These are phyloP conservation scores for Fusarium sp. DNA, from an alignment of 2,329 filamentous ascomycete genomes.

Conservation along the genomic window DNA sequence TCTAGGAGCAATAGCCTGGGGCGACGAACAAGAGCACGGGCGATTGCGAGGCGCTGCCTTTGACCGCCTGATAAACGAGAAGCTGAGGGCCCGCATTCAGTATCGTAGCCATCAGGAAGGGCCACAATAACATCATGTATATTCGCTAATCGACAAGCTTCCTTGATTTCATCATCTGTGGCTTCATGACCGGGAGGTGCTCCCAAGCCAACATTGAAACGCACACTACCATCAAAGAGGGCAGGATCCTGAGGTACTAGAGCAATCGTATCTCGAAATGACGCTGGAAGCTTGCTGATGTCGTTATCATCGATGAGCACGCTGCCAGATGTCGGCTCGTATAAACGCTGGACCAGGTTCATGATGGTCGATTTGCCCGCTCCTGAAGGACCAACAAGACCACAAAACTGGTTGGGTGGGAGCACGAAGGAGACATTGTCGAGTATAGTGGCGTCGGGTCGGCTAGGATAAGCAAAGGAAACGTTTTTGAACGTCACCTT, in stretches of 20 bases:
- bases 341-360: conserved; percentile 60
- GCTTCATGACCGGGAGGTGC: conserved; percentile 62
- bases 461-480: conserved; percentile 70
- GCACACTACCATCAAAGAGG: conserved; percentile 64
- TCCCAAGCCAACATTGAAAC: conserved; percentile 64
- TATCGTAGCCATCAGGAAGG: conserved; percentile 72
- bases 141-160: conserved; percentile 71
- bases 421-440: conserved; percentile 63
- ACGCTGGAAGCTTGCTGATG: conserved; percentile 49
- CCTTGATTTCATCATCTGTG: conserved; percentile 67
- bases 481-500: conserved; percentile 65
- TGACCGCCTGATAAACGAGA: conserved; percentile 80
- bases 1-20: conserved; percentile 77
- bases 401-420: conserved; percentile 66
- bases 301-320: conserved; percentile 55
- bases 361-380: conserved; percentile 74
- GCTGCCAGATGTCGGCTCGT: conserved; percentile 51
- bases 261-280: conserved; percentile 61
- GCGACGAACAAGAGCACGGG: conserved; percentile 74
- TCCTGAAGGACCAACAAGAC: conserved; percentile 70
- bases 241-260: conserved; percentile 65
- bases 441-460: conserved; percentile 66
- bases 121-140: conserved; percentile 73
- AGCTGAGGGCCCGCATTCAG: conserved; percentile 73
- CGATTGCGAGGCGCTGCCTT: conserved; percentile 79